Conservation (phyloP, 2,329 filamentous ascomycete genomes). For the Volutella citrinella region DNA sequence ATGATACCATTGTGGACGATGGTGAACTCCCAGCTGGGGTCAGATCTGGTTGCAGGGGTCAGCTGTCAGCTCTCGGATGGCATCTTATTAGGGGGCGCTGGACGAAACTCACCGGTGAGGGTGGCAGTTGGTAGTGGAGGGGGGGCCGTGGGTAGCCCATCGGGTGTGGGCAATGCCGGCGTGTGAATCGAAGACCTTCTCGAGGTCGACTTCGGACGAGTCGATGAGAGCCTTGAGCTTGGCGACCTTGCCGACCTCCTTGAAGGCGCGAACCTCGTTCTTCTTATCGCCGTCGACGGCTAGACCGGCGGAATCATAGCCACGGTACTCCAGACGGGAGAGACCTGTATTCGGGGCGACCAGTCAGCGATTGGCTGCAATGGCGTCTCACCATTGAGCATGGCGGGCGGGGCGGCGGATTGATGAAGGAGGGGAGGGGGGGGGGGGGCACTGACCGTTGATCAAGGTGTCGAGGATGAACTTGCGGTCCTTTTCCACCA, state of each 20-base stretch:
- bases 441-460: conserved; percentile 66
- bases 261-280: conserved; percentile 95
- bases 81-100: no score
- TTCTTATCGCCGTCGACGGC: conserved; percentile 98
- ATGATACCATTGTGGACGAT: conserved; percentile 99
- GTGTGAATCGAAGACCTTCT: conserved; percentile 95
- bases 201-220: conserved; percentile 76
- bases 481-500: conserved; percentile 97
- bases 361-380: conserved; percentile 18
- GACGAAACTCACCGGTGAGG: conserved; percentile 94
- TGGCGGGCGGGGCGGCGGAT: conserved; percentile 21
- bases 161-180: conserved; percentile 98
- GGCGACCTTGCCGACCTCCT: conserved; percentile 98
- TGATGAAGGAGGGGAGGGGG: conserved; percentile 13
- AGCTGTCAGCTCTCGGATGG: conserved; percentile 20
- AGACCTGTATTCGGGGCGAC: conserved; percentile 59
- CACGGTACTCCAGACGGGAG: conserved; percentile 94
- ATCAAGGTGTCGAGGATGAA: conserved; percentile 94
- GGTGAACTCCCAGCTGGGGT: conserved; percentile 92
- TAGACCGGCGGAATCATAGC: conserved; percentile 96
- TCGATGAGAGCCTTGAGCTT: conserved; percentile 94
- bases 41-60: conserved; percentile 60
- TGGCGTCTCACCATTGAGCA: conserved; percentile 25
- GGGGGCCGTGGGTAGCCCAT: conserved; percentile 96
- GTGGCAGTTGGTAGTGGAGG: conserved; percentile 94